Conservation (phyloP, 371 early-diverging fungal species). For the Mucor sp. region DNA sequence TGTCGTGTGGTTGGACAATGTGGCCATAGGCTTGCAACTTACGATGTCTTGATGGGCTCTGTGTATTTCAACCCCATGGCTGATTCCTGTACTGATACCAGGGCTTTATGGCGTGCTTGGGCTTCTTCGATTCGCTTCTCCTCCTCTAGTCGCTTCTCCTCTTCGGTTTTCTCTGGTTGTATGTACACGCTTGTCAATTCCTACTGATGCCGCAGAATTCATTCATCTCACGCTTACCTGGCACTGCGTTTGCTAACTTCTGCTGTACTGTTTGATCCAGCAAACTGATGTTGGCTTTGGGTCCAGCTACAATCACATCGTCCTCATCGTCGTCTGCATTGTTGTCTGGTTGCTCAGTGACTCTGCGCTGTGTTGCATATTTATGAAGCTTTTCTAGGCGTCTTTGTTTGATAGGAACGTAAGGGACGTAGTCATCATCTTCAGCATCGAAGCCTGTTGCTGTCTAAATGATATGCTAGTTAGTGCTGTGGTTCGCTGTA, state of each 20-base stretch:
- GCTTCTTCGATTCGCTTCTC: constrained; percentile 84
- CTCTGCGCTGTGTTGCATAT: constrained; percentile 45
- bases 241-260: constrained; percentile 57
- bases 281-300: constrained; percentile 69
- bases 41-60: constrained; percentile 82
- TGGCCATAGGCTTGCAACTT: neutral
- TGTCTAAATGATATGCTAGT: too few species aligned
- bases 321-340: constrained; percentile 44
- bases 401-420: constrained; percentile 82
- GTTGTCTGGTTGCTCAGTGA: constrained; percentile 26
- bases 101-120: constrained; percentile 75
- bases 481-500: too few species aligned
- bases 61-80: constrained; percentile 87
- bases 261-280: constrained; percentile 87
- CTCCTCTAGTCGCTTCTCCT: constrained; percentile 82
- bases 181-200: neutral
- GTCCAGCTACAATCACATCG: constrained; percentile 54
- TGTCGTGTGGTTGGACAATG: neutral
- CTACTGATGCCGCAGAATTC: neutral
- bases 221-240: constrained; percentile 27
- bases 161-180: constrained; percentile 52
- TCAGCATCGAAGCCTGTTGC: constrained; percentile 1
- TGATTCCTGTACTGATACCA: constrained; percentile 85
- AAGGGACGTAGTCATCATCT: constrained; percentile 72
- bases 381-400: constrained; percentile 59